phyloP scores from a whole-genome alignment of 164 flowering plant genomes.

The Piper longum region DNA sequence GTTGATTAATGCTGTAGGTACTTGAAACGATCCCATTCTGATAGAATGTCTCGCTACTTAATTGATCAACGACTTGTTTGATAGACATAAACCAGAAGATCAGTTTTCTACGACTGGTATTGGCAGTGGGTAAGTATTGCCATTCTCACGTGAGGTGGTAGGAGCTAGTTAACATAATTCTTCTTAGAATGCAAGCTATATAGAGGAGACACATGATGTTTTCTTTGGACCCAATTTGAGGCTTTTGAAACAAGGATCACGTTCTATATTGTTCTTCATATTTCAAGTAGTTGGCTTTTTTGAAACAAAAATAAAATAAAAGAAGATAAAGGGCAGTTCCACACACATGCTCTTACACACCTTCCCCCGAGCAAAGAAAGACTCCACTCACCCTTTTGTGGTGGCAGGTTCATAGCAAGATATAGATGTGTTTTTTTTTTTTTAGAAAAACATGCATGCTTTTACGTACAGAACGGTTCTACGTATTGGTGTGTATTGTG shows the following conservation, averaged over 20 bases:
- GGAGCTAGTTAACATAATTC: constrained; percentile 16
- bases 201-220: constrained; percentile 22
- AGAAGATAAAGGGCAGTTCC: too few species aligned
- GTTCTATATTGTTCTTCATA: background rate
- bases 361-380: too few species aligned
- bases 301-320: too few species aligned
- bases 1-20: constrained; percentile 30
- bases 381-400: too few species aligned
- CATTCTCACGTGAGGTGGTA: constrained; percentile 4
- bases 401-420: too few species aligned
- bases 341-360: too few species aligned
- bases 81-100: background rate
- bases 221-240: constrained; percentile 13
- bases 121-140: background rate
- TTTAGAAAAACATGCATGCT: too few species aligned
- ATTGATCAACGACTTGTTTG: background rate
- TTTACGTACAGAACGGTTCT: too few species aligned
- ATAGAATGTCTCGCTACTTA: background rate
- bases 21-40: constrained; percentile 32
- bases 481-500: too few species aligned
- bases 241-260: constrained; percentile 42
- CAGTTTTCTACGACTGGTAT: background rate
- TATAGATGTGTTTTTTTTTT: too few species aligned
- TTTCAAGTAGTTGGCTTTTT: too few species aligned
- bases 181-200: constrained; percentile 54